Evolutionary conservation across 2,329 filamentous ascomycete genomes (phyloP), one percentile per base, ranked within the genome.

Genomic region (Chrysoporthe puriensis): DNA sequence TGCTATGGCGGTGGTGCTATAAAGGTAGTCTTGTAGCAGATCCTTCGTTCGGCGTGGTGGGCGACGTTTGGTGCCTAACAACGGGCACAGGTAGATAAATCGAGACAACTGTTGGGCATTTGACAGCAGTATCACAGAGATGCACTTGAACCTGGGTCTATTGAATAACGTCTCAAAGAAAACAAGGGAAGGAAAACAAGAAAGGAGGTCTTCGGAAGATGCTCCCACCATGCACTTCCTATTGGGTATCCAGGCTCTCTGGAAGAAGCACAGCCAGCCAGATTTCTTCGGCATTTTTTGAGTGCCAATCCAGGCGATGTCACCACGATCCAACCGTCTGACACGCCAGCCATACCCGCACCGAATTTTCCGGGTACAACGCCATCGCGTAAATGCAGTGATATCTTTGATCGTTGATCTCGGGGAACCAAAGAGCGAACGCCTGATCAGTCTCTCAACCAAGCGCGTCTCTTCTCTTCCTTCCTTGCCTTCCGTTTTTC

Each of bases 381-480:
- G 62, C 40, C 42, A 1, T 44, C 16, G 40, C 46, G 26, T 44
- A 43, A 46, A 57, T 64, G 62, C 50, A 64, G n/a, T 18, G 42
- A 43, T 21, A 14, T 43, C 40, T 54, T 54, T 5, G 43, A 18
- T n/a, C 26, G 43, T 14, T 26, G 8, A 16, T 34, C 34, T 44
- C 16, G 13, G 16, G 52, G 40, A 43, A 58, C 34, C 40, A 52
- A 40, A n/a, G 11, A 32, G 16, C 1, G 26, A 46, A 11, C 8
- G 14, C 16, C 3, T 44, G 26, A 48, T 90, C 81, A 97, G 79
- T 97, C 94, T 74, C 90, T 85, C 74, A 98, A 79, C 93, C 96
- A 99, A 11, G 94, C 95, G 71, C 94, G 85, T 70, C 94, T 86
- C 82, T 97, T 98, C 83, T 97, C 94, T 77, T 97, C 94, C 80